Percentiles rank a stretch among this genome's conserved stretches.
These are phyloP conservation scores for Fagus sylvatica DNA, from an alignment of 306 rosid genomes.

Conservation along the genomic window DNA sequence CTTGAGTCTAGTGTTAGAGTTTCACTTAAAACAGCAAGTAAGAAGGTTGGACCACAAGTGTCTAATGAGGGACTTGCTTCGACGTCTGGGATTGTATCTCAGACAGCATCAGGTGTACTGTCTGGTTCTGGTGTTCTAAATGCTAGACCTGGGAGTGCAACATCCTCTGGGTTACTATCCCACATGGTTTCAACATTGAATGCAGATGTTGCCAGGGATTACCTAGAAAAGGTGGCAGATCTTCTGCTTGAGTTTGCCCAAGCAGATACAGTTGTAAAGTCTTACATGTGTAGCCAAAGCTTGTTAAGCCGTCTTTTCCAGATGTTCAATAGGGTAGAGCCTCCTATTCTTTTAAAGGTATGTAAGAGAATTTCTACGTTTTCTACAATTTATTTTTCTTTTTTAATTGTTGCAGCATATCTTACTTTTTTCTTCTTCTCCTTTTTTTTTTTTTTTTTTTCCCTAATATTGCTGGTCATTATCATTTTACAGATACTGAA, in stretches of 20 bases:
- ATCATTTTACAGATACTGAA: slow-evolving; percentile 65
- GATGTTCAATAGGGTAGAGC: slow-evolving; percentile 98
- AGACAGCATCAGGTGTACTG: slow-evolving; percentile 95
- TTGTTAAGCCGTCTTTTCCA: slow-evolving; percentile 98
- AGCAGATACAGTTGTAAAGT: slow-evolving; percentile 94
- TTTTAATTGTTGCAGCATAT: slow-evolving; percentile 14
- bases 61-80: slow-evolving; percentile 84
- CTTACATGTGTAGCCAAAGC: slow-evolving; percentile 94
- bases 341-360: slow-evolving; percentile 95
- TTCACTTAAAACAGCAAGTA: slow-evolving; percentile 61
- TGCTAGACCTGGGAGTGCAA: slow-evolving; percentile 98
- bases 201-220: slow-evolving; percentile 94
- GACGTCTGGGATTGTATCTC: slow-evolving; percentile 87
- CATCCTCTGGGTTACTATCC: slow-evolving; percentile 95
- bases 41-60: slow-evolving; percentile 65
- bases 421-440: slow-evolving; percentile 2
- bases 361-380: slow-evolving; percentile 1
- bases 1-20: slow-evolving; percentile 67
- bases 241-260: slow-evolving; percentile 97
- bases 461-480: slow-evolving; percentile 19
- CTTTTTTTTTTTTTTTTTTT: too few species aligned
- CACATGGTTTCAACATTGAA: slow-evolving; percentile 93
- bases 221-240: slow-evolving; percentile 95
- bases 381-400: neutral
- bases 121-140: slow-evolving; percentile 99